phyloP scores from a whole-genome alignment of 2,329 filamentous ascomycete species.

The Fusarium beomiforme region DNA sequence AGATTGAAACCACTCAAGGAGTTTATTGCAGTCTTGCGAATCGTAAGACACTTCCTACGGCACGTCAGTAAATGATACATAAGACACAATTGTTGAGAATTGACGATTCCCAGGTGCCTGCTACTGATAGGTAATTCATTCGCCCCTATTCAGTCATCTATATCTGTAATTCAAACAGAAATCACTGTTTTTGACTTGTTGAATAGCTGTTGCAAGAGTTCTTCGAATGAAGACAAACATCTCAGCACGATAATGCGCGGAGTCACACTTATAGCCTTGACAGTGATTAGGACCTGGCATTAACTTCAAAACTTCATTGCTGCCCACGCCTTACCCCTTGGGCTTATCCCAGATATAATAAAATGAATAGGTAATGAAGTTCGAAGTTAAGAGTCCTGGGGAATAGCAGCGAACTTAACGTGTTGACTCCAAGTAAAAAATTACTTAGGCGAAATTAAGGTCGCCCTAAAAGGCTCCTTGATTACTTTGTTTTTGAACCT shows the following conservation, averaged over 20 bases:
- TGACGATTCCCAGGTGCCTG: not conserved
- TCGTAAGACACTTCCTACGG: not conserved
- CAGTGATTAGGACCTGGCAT: not conserved
- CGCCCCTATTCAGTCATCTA: not conserved
- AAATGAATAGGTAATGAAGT: too few species aligned
- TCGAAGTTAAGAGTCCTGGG: too few species aligned
- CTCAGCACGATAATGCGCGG: not conserved
- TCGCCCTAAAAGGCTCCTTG: too few species aligned
- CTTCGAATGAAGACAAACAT: not conserved
- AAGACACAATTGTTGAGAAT: too few species aligned
- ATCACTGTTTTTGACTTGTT: not conserved
- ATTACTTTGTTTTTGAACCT: too few species aligned
- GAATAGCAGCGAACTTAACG: too few species aligned
- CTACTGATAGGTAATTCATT: not conserved
- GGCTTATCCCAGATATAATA: too few species aligned
- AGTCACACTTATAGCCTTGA: rapidly evolving
- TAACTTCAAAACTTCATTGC: too few species aligned
- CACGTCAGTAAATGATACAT: not conserved
- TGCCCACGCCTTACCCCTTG: not conserved
- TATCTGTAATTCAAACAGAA: not conserved
- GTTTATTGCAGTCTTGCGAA: not conserved
- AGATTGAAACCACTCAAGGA: not conserved
- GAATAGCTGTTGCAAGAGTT: not conserved
- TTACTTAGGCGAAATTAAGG: too few species aligned
- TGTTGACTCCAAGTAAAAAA: too few species aligned